Evolutionary conservation across 2,329 filamentous ascomycete genomes (phyloP), one percentile per base, ranked within the genome.

Genomic region (Phyllosticta paracitricarpa): DNA sequence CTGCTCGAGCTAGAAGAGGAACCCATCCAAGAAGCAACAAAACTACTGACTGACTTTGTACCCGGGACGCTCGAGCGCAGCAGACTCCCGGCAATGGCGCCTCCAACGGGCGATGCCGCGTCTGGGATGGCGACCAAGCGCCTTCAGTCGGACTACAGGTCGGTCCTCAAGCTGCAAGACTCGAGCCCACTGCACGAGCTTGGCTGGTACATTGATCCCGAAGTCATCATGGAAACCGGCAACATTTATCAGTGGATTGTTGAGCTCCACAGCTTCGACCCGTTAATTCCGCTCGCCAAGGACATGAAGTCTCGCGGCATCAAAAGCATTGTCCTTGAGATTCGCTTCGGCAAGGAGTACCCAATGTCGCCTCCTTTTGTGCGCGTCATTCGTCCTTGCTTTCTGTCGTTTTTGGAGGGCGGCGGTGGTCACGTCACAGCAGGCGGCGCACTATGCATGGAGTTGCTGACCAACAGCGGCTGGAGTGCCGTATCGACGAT

Each of bases 211-310:
- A 85, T 96, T 61, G 83, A 95, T 68, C 75, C 81, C 14, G 77
- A 79, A 12, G 81, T 83, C 57, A 77, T 92, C 48, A 81, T 78
- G 5, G 80, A 82, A 52, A 77, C 90, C 54, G 80, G 77, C 24
- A 95, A 92, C 68, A 80, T 91, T 64, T 96, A 94, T 68, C 91
- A 95, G 68, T 96, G 91, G 91, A 91, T 96, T 62, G 85, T 95
- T 5, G 89, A 96, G 71, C 77, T 97, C 1, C 92, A 96, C 71
- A 89, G 87, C 53, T 96, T 96, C 68, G 87, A 91, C 25, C 65
- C 76, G 0, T 71, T 76, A 1, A 78, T 94, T 0, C 89, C 88
- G 0, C 78, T 97, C 0, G 86, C 88, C 0, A 70, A 81, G 59
- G 91, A 96, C 69, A 90, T 96, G 84, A 84, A 86, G 70, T 67